phyloP scores from a whole-genome alignment of 179 eudicot species.

The Silene coronaria region DNA sequence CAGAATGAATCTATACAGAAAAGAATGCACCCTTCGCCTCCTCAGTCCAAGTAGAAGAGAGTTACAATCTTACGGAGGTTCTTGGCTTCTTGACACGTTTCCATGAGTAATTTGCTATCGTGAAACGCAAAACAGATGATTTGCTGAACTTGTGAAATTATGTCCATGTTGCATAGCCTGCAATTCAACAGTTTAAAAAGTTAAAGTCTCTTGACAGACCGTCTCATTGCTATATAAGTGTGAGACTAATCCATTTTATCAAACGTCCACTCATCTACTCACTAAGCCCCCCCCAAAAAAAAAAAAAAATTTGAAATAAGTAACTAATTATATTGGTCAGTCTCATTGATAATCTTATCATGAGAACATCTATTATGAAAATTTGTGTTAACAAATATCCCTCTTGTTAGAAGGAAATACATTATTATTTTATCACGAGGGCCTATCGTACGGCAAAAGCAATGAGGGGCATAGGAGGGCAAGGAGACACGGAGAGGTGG shows the following conservation, averaged over 20 bases:
- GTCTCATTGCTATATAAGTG: no score
- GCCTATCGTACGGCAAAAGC: not conserved
- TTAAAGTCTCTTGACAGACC: not conserved
- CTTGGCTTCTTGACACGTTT: slow-evolving; percentile 98
- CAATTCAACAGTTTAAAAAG: slow-evolving; percentile 15
- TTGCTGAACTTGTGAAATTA: slow-evolving; percentile 86
- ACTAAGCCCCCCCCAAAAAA: no score
- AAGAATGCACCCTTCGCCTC: not conserved
- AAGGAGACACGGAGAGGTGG: not conserved
- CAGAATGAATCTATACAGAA: slow-evolving; percentile 18
- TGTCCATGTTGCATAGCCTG: slow-evolving; percentile 97
- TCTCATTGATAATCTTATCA: no score
- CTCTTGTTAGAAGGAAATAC: not conserved
- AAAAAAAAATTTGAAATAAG: no score
- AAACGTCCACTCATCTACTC: no score
- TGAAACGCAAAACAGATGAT: slow-evolving; percentile 97
- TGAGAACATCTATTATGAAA: no score
- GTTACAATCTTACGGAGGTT: slow-evolving; percentile 91
- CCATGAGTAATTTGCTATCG: slow-evolving; percentile 92
- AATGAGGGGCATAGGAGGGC: not conserved
- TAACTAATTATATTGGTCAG: no score
- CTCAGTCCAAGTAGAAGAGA: slow-evolving; percentile 84
- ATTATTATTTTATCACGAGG: no score
- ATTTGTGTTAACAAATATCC: no score
- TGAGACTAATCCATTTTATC: no score